Evolutionary conservation across 2,329 filamentous ascomycete species (phyloP).

Genomic region (Stachybotrys chlorohalonatus): DNA sequence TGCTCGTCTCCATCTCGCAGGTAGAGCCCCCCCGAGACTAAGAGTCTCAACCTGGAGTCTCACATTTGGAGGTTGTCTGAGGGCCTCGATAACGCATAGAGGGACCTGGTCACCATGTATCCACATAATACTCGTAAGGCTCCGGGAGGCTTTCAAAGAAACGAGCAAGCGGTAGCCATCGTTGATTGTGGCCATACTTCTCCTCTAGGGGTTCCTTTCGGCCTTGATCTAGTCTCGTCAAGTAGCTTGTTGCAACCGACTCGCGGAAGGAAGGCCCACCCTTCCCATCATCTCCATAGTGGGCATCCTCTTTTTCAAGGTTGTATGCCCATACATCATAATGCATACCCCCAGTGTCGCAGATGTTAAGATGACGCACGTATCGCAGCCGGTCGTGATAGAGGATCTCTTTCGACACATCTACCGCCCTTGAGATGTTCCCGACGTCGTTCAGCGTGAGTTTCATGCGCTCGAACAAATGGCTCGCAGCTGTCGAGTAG

Average conservation of each 20-base stretch:
- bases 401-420: too few species aligned
- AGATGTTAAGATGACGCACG: too few species aligned
- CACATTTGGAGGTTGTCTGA: neutral
- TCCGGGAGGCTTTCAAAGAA: neutral
- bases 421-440: too few species aligned
- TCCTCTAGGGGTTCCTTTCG: neutral
- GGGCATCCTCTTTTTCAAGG: neutral
- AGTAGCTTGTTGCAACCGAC: neutral
- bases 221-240: neutral
- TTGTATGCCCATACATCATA: too few species aligned
- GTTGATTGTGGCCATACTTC: neutral
- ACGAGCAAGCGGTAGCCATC: neutral
- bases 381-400: too few species aligned
- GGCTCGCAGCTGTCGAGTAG: too few species aligned
- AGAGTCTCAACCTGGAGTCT: neutral
- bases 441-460: too few species aligned
- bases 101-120: neutral
- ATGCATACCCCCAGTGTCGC: too few species aligned
- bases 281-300: neutral
- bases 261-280: neutral
- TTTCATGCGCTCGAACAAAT: too few species aligned
- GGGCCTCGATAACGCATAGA: neutral
- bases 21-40: neutral
- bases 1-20: neutral
- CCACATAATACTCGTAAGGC: neutral